phyloP scores from a whole-genome alignment of 169 alveolate genomes.

The Cryptosporidium felis region DNA sequence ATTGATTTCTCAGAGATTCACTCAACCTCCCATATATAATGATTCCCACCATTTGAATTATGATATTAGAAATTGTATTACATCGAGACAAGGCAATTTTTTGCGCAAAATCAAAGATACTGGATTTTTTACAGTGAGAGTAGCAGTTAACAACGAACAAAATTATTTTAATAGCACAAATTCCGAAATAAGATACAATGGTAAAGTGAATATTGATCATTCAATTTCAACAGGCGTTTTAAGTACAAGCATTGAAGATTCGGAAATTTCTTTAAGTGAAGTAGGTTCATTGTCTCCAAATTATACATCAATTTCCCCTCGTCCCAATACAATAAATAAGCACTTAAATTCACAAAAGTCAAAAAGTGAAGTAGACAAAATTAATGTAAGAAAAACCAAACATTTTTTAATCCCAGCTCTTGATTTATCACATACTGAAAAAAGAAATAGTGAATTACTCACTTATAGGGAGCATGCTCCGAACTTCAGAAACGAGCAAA shows the following conservation, averaged over 20 bases:
- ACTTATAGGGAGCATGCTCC: not conserved
- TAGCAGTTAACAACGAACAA: no score
- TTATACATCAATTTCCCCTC: not conserved
- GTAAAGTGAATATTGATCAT: no score
- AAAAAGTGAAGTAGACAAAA: not conserved
- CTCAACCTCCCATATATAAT: no score
- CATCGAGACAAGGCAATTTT: no score
- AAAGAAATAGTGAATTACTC: constrained; percentile 7
- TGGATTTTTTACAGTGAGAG: no score
- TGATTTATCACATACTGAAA: not conserved
- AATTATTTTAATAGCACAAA: no score
- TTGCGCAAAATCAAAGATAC: no score
- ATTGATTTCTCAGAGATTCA: no score
- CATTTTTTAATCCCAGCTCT: not conserved
- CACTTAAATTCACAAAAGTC: not conserved
- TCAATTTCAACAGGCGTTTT: not conserved
- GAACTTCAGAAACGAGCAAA: not conserved
- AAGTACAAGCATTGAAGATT: not conserved
- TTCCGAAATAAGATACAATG: no score
- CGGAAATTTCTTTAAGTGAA: not conserved
- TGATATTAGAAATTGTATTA: no score
- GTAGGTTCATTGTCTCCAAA: not conserved
- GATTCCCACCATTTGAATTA: no score
- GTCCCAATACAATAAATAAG: not conserved
- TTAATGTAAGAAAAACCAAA: not conserved